Evolutionary conservation across 192 early-diverging fungal species (phyloP), one percentile per base, ranked within the genome.

Genomic region (Allomyces macrogynus): DNA sequence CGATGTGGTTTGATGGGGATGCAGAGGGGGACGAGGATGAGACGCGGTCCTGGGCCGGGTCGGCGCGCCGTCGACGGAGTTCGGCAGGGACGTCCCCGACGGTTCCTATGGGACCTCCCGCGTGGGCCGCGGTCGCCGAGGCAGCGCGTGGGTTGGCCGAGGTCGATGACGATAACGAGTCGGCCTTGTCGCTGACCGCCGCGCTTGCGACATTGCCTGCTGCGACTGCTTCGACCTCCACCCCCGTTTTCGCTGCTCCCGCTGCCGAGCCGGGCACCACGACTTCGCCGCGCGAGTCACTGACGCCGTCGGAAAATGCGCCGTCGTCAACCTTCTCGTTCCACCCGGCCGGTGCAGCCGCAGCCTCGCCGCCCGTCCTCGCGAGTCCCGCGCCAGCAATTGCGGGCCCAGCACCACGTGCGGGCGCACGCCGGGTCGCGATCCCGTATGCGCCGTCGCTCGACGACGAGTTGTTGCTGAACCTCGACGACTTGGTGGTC

Each of bases 391-490:
- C 49, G 16, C 49, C 49, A 16, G 32, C 32, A 40, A 40, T 57
- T 14, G 16, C 49, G 49, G 12, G 16, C 16, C 49, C 49, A 0
- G 16, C 49, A 14, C 49, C 49, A n/a, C 12, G 12, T 14, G 16
- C 49, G 16, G 49, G 49, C 16, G 49, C 49, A 3, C 49, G 49
- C 49, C 49, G 49, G 4, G 49, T 57, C 3, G 49, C 49, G 16
- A 57, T 57, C 40, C 42, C 68, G 49, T 65, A 71, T 57, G 32
- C 26, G 3, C 69, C 70, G 16, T 23, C 25, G 60, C 60, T 76
- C 43, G 70, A 70, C 43, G 73, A 74, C 63, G 73, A 74, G 62
- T 23, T 74, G 16, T 20, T 44, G 10, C 62, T 74, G 16, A 61
- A 27, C 24, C 23, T 25, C 16, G 75, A 62, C 23, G 73, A 74